Percentiles rank a stretch among this genome's conserved stretches.
Conservation (phyloP, 75 land plant species). For the Cunninghamia lanceolata region DNA sequence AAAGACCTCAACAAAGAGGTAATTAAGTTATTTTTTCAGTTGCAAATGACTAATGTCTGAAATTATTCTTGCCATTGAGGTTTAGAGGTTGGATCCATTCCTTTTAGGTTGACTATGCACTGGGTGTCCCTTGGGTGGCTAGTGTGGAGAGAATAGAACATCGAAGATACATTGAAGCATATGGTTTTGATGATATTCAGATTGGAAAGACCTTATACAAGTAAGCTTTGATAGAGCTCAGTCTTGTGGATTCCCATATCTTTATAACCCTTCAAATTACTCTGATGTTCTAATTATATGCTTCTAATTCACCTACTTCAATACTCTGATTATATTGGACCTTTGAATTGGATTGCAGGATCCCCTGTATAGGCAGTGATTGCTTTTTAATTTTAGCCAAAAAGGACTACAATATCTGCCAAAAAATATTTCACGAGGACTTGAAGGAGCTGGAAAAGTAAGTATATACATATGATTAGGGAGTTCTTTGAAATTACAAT, state of each 20-base stretch:
- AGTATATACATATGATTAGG: too few relatives aligned
- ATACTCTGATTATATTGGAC: too few relatives aligned
- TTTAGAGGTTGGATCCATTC: not conserved
- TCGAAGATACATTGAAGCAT: constrained; percentile 50
- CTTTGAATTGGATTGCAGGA: constrained; percentile 35
- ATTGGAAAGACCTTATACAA: constrained; percentile 57
- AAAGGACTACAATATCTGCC: constrained; percentile 71
- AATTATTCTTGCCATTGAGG: not conserved
- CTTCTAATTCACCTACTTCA: not conserved
- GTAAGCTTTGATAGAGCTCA: too few relatives aligned
- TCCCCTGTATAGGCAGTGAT: constrained; percentile 34
- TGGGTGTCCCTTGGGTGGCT: too few relatives aligned
- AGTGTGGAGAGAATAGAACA: constrained; percentile 48
- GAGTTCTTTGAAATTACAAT: not conserved
- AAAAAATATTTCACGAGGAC: constrained; percentile 55
- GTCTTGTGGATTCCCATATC: too few relatives aligned
- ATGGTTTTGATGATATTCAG: constrained; percentile 22
- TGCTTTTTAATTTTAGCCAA: constrained; percentile 59
- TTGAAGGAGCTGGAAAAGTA: constrained; percentile 60
- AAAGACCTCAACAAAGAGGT: not conserved
- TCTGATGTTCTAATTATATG: not conserved
- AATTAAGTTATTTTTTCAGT: constrained; percentile 12
- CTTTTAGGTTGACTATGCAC: too few relatives aligned
- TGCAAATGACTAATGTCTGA: not conserved
- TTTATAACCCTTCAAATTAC: not conserved